Base-by-base conservation (phyloP, 345 rosid species). In the Leavenworthia alabamica region DNA sequence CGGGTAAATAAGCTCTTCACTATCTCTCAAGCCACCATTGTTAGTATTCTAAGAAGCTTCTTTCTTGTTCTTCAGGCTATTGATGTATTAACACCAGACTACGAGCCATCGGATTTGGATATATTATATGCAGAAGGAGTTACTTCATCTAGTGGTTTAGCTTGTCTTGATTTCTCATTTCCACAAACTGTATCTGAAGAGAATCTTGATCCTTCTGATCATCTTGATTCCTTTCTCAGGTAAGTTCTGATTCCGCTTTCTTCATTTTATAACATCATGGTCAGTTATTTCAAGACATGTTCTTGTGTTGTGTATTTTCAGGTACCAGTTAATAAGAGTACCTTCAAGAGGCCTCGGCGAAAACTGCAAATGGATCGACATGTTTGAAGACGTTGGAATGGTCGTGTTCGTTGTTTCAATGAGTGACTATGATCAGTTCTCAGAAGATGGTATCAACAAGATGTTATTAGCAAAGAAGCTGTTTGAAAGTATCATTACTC, bases 371-470 rank as follows among this genome's bases (percentile, higher is more conserved):
- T 93, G 97, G 97, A 83, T 93, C 12, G 96, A 93, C 73, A 89
- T 90, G 97, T 94, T 94, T 47, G 99, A 94, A 79, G 99, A 94
- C 54, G 80, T 90, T 20, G 97, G 99, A 35, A 81, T 94, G 77
- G 86, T 90, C 73, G 78, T 86, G 36, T 94, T 94, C 57, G 86
- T 91, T 56, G 90, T 90, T 28, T 10, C 89, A 12, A 70, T 94
- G 83, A 87, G 81, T 22, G 95, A 90, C 77, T 94, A 90, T 20
- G 90, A 90, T 64, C 87, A 90, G 60, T 54, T 59, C 43, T 60
- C 84, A 27, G 71, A 74, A 36, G 90, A 86, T 47, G 83, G 81
- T 36, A 75, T 68, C 17, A 94, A 90, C 77, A 88, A 84, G 75
- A 90, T 94, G 97, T 20, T 94, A 53, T 71, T 71, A 60, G 78